Conservation (phyloP, 2,329 filamentous ascomycete genomes). For the Colletotrichum shisoi region DNA sequence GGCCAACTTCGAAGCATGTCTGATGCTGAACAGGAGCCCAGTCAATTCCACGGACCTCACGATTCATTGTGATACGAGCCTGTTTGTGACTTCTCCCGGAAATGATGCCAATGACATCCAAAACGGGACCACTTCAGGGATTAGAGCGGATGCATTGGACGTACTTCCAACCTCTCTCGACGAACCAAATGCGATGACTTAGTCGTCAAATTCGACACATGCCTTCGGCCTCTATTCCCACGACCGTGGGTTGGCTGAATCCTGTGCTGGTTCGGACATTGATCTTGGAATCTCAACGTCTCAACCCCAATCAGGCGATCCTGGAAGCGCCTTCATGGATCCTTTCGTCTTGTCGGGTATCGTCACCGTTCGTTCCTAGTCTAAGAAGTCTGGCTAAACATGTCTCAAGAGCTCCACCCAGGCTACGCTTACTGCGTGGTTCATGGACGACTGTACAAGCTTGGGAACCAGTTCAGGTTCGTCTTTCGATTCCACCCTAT, state of each 20-base stretch:
- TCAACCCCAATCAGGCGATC: neutral
- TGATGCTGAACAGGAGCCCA: neutral
- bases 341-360: neutral
- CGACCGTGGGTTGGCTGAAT: constrained; percentile 5
- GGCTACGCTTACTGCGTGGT: neutral
- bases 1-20: too few species aligned
- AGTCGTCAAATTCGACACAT: constrained; percentile 6
- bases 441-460: neutral
- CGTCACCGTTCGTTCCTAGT: too few species aligned
- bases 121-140: too few species aligned
- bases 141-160: fast-evolving
- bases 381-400: neutral
- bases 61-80: too few species aligned
- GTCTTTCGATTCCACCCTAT: neutral
- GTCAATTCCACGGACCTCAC: neutral
- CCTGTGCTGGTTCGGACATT: neutral
- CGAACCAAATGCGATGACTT: constrained; percentile 1
- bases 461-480: neutral
- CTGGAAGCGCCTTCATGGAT: too few species aligned
- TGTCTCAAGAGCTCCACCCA: neutral
- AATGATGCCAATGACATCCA: neutral
- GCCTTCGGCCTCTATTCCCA: neutral
- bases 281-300: neutral
- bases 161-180: too few species aligned
- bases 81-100: neutral